Evolutionary conservation across 2,329 filamentous ascomycete species (phyloP), one percentile per base, ranked within the genome.

Genomic region (Samsoniella hepiali): DNA sequence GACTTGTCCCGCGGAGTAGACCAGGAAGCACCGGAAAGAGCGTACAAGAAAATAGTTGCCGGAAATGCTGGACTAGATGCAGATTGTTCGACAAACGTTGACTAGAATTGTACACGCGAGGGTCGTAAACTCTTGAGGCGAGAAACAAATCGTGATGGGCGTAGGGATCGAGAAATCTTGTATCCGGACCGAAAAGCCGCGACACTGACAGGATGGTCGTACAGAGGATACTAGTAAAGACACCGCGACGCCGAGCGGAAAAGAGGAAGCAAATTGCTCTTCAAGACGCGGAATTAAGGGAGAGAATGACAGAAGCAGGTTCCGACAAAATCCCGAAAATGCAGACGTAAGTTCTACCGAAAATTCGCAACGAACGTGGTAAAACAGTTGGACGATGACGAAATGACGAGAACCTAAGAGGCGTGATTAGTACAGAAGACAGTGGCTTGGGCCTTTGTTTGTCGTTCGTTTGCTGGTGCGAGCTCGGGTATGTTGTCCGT

Each of bases 361-460:
- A 67, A 69, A 76, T 76, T 75, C 73, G 72, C 67, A 76, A 75
- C 74, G 74, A 76, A 74, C 71, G 73, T 76, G 73, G 72, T 73
- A 72, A 72, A 72, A 72, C 73, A 72, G 71, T 71, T 72, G 74
- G 63, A 73, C 72, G 73, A 75, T 77, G 72, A 73, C 69, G 71
- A 76, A 77, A 76, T 73, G 70, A 77, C 74, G 70, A 74, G 72
- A 77, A 77, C 75, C 75, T 77, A 58, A 31, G n/a, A 15, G 31
- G n/a, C 32, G 65, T 76, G 72, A 62, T 50, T 64, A 60, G 65
- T n/a, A 54, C 13, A 11, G n/a, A n/a, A 22, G 22, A 32, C 29
- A 31, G 38, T 62, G 36, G 58, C 40, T 54, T 49, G 59, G 27
- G 8, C 15, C 29, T 38, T 61, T 45, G 51, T 58, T 61, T 61